These are phyloP conservation scores for Pythium dissimile DNA, from an alignment of 352 stramenopile species.

Conservation along the genomic window DNA sequence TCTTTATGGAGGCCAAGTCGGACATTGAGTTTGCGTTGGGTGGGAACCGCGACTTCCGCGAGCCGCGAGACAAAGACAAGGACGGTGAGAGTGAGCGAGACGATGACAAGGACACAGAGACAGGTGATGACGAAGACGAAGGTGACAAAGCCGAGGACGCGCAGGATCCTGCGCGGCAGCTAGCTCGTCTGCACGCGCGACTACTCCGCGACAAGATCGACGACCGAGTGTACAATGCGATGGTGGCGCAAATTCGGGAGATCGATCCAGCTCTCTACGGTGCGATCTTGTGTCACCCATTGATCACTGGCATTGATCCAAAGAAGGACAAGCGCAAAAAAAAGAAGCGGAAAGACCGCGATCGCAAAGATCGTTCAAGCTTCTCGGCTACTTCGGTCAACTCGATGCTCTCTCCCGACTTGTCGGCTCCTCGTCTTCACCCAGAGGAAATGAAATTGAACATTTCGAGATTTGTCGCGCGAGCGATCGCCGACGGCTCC, in stretches of 20 bases:
- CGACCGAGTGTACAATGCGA: slow-evolving; percentile 68
- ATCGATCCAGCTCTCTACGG: slow-evolving; percentile 79
- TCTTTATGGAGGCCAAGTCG: slow-evolving; percentile 89
- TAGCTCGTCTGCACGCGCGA: slow-evolving; percentile 45
- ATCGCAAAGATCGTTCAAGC: slow-evolving; percentile 63
- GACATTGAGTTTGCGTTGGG: slow-evolving; percentile 87
- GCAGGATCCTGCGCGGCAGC: slow-evolving; percentile 38
- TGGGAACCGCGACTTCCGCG: slow-evolving; percentile 60
- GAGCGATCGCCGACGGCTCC: slow-evolving; percentile 71
- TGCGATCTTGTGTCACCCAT: slow-evolving; percentile 78
- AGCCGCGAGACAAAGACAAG: slow-evolving; percentile 66
- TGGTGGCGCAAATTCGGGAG: slow-evolving; percentile 77
- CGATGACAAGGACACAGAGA: slow-evolving; percentile 54
- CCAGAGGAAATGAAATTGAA: slow-evolving; percentile 59
- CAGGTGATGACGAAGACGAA: slow-evolving; percentile 53
- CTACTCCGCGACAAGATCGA: slow-evolving; percentile 71
- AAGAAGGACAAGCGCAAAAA: slow-evolving; percentile 85
- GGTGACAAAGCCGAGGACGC: slow-evolving; percentile 40
- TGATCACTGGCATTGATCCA: slow-evolving; percentile 71
- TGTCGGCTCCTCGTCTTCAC: slow-evolving; percentile 49
- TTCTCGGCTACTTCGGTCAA: slow-evolving; percentile 27
- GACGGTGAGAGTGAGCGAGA: slow-evolving; percentile 63
- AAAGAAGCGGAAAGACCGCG: slow-evolving; percentile 80
- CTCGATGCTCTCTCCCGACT: slow-evolving; percentile 70
- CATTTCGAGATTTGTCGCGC: slow-evolving; percentile 69